A percentile compares a stretch with the other conserved stretches of the same genome.
Evolutionary conservation across 305 asterid species (phyloP).

Genomic region (Fraxinus angustifolia): DNA sequence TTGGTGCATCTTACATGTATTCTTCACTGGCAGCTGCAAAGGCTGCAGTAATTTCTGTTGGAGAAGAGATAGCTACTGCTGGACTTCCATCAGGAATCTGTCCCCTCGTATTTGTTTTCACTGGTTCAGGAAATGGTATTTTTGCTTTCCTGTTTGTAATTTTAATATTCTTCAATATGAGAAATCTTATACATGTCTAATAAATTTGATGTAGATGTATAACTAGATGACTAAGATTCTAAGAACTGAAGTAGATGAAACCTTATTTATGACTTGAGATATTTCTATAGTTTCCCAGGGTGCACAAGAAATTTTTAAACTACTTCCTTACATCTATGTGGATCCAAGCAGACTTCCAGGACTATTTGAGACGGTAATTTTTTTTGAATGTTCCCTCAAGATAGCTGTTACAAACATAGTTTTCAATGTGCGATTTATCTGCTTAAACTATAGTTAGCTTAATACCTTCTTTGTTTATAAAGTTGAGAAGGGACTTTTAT

Average conservation of each 20-base stretch:
- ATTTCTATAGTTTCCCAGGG: conserved; percentile 70
- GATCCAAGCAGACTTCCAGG: conserved; percentile 68
- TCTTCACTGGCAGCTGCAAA: conserved; percentile 92
- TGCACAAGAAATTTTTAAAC: conserved; percentile 87
- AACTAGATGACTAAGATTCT: neutral
- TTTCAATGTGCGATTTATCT: neutral
- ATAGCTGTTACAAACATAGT: neutral
- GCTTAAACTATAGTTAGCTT: neutral
- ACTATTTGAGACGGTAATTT: conserved; percentile 56
- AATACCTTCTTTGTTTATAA: neutral
- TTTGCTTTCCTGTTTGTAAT: conserved; percentile 5
- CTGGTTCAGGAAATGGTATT: conserved; percentile 89
- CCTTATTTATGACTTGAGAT: neutral
- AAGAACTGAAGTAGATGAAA: neutral
- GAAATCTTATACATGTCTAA: neutral
- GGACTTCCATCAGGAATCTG: conserved; percentile 83
- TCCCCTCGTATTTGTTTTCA: conserved; percentile 88
- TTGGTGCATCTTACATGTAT: conserved; percentile 92
- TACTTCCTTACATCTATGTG: conserved; percentile 84
- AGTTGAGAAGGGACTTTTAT: neutral
- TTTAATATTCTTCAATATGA: neutral
- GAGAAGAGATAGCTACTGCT: conserved; percentile 87
- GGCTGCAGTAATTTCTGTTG: conserved; percentile 89
- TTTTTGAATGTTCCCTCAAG: conserved; percentile 1
- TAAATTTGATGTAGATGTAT: neutral